These are phyloP conservation scores for Neofusicoccum sp. DNA, from an alignment of 2,329 filamentous ascomycete genomes.

Conservation along the genomic window DNA sequence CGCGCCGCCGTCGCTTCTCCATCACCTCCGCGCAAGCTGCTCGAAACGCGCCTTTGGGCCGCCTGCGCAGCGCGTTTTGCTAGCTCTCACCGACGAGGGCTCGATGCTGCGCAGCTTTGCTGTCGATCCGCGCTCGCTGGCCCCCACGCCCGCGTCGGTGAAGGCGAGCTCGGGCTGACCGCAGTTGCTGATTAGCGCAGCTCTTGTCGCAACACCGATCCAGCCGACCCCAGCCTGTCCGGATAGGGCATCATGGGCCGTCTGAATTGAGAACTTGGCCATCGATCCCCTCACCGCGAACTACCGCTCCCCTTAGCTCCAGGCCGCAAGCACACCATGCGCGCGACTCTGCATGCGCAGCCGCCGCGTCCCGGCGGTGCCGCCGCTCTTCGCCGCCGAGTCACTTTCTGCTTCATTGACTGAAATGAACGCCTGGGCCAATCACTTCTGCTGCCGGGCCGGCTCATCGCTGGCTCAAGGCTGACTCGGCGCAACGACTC, in stretches of 20 bases:
- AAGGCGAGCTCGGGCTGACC: conserved; percentile 13
- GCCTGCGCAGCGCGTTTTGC: neutral
- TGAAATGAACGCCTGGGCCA: neutral
- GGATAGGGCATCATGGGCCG: conserved; percentile 3
- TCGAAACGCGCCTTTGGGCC: neutral
- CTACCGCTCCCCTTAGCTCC: neutral
- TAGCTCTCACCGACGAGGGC: neutral
- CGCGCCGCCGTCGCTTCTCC: neutral
- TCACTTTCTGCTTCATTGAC: neutral
- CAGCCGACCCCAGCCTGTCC: neutral
- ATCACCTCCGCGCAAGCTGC: neutral
- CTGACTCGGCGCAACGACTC: neutral
- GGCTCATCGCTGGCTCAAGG: neutral
- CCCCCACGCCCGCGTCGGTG: conserved; percentile 15
- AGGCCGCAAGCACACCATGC: neutral
- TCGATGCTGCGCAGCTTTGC: neutral
- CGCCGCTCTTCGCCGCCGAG: neutral
- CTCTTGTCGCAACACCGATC: neutral
- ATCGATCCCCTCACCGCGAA: neutral
- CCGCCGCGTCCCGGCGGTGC: neutral
- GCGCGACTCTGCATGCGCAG: neutral
- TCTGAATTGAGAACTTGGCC: neutral
- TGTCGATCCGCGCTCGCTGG: conserved; percentile 1
- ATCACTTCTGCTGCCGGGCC: neutral
- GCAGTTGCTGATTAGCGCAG: neutral